These are phyloP conservation scores for Trichophyton benhamiae DNA, from an alignment of 2,329 filamentous ascomycete genomes.

Conservation along the genomic window DNA sequence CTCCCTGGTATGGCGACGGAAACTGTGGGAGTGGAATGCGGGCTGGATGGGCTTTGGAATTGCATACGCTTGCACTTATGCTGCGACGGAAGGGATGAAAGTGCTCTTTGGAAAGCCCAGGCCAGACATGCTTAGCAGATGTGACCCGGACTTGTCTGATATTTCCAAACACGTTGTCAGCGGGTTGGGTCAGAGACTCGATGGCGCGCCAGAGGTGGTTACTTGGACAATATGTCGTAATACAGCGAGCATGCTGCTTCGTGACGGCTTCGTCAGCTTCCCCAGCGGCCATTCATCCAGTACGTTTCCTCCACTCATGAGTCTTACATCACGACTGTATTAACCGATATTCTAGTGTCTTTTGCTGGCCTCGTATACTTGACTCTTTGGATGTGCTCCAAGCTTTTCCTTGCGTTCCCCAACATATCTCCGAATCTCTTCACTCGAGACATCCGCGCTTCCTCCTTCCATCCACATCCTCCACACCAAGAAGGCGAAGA, in stretches of 20 bases:
- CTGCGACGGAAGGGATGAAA: conserved; percentile 79
- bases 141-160: conserved; percentile 59
- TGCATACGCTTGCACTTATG: conserved; percentile 57
- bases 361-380: conserved; percentile 76
- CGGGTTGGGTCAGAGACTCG: conserved; percentile 41
- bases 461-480: neutral
- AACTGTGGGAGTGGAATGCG: conserved; percentile 81
- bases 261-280: conserved; percentile 78
- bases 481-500: neutral
- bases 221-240: conserved; percentile 64
- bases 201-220: conserved; percentile 55
- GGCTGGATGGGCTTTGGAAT: conserved; percentile 73
- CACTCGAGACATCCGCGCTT: conserved; percentile 15
- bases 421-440: conserved; percentile 25
- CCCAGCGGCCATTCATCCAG: conserved; percentile 64
- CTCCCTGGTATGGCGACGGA: conserved; percentile 51
- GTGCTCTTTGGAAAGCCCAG: conserved; percentile 54
- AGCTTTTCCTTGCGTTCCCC: conserved; percentile 37
- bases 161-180: conserved; percentile 51
- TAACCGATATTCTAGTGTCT: conserved; percentile 36
- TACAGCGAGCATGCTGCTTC: conserved; percentile 43
- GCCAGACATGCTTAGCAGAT: conserved; percentile 56
- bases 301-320: conserved; percentile 22
- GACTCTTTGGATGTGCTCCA: conserved; percentile 66
- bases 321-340: neutral